Percentiles rank a stretch among this genome's conserved stretches.
Conservation (phyloP, 1,139 yeast genomes). For the Yamadazyma friedrichii region DNA sequence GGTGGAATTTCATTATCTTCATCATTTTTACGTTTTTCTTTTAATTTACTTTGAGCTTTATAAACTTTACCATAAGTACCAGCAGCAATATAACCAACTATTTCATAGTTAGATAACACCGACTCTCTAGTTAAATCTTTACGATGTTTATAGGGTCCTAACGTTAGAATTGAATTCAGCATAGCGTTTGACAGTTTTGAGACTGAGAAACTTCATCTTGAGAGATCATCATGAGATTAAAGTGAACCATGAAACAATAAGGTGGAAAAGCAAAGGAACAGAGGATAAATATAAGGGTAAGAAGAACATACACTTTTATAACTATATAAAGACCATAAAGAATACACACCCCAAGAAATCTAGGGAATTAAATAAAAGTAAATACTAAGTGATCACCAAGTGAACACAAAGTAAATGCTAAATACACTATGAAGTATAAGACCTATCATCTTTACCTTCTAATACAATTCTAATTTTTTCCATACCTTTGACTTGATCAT, state of each 20-base stretch:
- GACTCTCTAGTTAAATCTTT: constrained; percentile 69
- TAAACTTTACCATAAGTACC: constrained; percentile 98
- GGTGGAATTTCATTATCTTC: constrained; percentile 13
- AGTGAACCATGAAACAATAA: no score
- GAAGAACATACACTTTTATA: no score
- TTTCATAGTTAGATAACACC: constrained; percentile 78
- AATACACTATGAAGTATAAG: constrained; percentile 19
- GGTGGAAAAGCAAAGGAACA: no score
- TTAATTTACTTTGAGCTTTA: constrained; percentile 59
- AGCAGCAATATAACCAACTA: constrained; percentile 94
- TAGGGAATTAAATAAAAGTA: no score
- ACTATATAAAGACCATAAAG: no score
- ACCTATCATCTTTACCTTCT: constrained; percentile 70
- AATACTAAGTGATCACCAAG: no score
- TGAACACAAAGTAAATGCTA: not conserved
- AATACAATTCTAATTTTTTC: constrained; percentile 76
- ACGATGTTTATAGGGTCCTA: constrained; percentile 71
- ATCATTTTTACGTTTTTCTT: constrained; percentile 24
- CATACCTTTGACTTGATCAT: constrained; percentile 69
- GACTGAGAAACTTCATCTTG: no score
- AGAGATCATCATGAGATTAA: no score
- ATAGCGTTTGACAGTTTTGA: not conserved
- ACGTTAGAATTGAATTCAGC: constrained; percentile 58
- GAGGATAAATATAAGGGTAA: no score
- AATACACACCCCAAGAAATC: no score